phyloP scores from a whole-genome alignment of 768 basidiomycete genomes.

The Boletus eberwhitei region DNA sequence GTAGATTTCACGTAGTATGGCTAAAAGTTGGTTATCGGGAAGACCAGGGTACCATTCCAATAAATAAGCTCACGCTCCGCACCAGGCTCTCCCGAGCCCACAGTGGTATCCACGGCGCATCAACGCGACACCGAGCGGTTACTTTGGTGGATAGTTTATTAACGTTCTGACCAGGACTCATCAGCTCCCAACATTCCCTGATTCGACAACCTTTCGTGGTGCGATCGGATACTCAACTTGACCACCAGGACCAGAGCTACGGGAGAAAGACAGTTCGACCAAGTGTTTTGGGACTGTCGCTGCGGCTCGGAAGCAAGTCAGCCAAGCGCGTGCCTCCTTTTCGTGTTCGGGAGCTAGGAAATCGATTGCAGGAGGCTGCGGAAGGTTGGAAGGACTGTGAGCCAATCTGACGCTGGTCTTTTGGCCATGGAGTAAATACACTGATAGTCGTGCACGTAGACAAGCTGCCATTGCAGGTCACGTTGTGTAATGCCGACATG shows the following conservation, averaged over 20 bases:
- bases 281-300: constrained; percentile 44
- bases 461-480: neutral
- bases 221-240: constrained; percentile 48
- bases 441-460: neutral
- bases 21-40: constrained; percentile 33
- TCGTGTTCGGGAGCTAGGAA: constrained; percentile 40
- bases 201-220: neutral
- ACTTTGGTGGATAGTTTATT: constrained; percentile 89
- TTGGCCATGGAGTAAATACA: neutral
- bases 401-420: constrained; percentile 2
- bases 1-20: constrained; percentile 66
- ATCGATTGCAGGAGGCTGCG: constrained; percentile 42
- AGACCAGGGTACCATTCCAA: neutral
- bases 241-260: constrained; percentile 84
- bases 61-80: constrained; percentile 41
- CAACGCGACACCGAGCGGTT: constrained; percentile 55
- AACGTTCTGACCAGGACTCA: constrained; percentile 60
- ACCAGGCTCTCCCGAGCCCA: constrained; percentile 56
- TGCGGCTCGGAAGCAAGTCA: constrained; percentile 43
- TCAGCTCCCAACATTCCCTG: neutral
- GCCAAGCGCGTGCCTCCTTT: constrained; percentile 52
- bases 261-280: constrained; percentile 65
- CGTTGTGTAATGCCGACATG: neutral
- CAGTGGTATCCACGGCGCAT: constrained; percentile 62
- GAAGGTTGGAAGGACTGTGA: constrained; percentile 36